phyloP scores from a whole-genome alignment of 2,329 filamentous ascomycete genomes.

The Venturia asperata region DNA sequence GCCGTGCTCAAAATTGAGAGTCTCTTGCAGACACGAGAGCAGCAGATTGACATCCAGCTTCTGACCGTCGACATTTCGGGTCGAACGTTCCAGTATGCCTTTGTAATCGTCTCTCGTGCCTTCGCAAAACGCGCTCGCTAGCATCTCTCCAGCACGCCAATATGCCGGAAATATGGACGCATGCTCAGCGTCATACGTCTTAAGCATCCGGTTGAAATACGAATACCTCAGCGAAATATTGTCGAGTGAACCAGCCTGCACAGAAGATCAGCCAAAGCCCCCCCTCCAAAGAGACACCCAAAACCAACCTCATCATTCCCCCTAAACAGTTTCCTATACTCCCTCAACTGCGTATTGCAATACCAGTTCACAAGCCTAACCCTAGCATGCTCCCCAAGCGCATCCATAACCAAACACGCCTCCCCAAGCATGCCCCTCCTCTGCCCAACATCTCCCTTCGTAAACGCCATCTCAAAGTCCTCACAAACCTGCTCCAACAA shows the following conservation, averaged over 20 bases:
- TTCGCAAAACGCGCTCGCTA: conserved; percentile 90
- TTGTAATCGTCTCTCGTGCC: conserved; percentile 94
- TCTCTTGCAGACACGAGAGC: conserved; percentile 85
- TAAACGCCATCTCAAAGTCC: conserved; percentile 93
- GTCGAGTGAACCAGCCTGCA: conserved; percentile 74
- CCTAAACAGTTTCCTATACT: conserved; percentile 92
- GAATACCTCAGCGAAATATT: conserved; percentile 93
- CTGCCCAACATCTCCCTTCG: conserved; percentile 71
- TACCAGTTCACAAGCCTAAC: conserved; percentile 88
- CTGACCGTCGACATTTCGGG: conserved; percentile 67
- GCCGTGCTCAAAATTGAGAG: conserved; percentile 90
- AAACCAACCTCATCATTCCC: conserved; percentile 70
- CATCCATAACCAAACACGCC: conserved; percentile 89
- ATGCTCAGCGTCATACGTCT: conserved; percentile 92
- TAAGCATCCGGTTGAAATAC: conserved; percentile 94
- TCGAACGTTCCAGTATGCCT: conserved; percentile 79
- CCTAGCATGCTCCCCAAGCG: conserved; percentile 79
- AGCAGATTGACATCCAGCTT: conserved; percentile 85
- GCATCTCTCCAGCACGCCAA: conserved; percentile 85
- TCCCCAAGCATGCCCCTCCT: conserved; percentile 69
- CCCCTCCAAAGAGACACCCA: conserved; percentile 8
- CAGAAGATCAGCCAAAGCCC: conserved; percentile 22
- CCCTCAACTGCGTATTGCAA: conserved; percentile 90
- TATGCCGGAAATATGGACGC: conserved; percentile 74
- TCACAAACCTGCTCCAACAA: conserved; percentile 97